Conservation (phyloP, 495 filamentous ascomycete species). For the Aspergillus taichungensis region DNA sequence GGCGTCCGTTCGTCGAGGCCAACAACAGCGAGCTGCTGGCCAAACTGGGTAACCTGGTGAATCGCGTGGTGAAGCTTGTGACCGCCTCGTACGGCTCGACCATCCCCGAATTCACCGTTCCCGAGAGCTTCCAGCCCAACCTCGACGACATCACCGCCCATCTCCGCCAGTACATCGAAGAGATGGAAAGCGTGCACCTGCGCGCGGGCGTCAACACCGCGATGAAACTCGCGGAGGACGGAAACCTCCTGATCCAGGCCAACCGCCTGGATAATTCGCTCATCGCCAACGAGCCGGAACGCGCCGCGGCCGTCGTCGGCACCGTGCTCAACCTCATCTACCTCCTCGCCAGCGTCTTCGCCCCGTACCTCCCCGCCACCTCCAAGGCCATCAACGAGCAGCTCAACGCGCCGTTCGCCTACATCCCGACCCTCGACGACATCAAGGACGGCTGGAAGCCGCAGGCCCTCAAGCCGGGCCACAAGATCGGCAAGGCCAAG, state of each 20-base stretch:
- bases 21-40: conserved; percentile 90
- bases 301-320: conserved; percentile 68
- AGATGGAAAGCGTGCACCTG: conserved; percentile 68
- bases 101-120: conserved; percentile 55
- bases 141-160: conserved; percentile 50
- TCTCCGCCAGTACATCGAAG: conserved; percentile 59
- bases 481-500: conserved; percentile 72
- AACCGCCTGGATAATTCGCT: conserved; percentile 76
- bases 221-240: conserved; percentile 60
- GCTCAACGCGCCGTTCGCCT: conserved; percentile 52
- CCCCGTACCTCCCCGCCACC: conserved; percentile 83
- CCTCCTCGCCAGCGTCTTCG: conserved; percentile 65
- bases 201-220: conserved; percentile 61
- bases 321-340: conserved; percentile 74
- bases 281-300: conserved; percentile 62
- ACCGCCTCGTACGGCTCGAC: conserved; percentile 62
- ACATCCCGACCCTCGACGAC: conserved; percentile 50
- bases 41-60: conserved; percentile 90
- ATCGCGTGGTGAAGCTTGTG: conserved; percentile 86
- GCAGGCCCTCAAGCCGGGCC: conserved; percentile 54
- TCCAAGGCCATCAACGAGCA: conserved; percentile 64
- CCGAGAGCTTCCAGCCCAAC: conserved; percentile 33
- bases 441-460: conserved; percentile 50
- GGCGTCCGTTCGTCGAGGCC: conserved; percentile 69
- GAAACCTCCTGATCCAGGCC: conserved; percentile 76